Base-by-base conservation (phyloP, 2,329 filamentous ascomycete species). In the Myriosclerotinia scirpicola region DNA sequence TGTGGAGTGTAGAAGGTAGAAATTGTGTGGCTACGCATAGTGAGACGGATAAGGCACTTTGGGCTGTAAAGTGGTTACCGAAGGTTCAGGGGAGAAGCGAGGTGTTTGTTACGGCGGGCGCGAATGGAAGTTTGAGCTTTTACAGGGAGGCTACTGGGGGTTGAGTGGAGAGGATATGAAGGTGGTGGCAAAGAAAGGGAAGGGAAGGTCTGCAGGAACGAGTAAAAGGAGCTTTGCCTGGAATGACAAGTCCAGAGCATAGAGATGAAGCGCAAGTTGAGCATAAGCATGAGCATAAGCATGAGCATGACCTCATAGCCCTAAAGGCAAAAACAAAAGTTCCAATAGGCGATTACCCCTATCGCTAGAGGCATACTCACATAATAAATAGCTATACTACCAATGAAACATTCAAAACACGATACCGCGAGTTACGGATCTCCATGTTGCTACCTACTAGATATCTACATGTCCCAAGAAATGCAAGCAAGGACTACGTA, bases 21-120 rank as follows among this genome's bases (percentile, higher is more conserved):
- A 83, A 84, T 5, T 98, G 95, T 76, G 95, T 99, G 54, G 93
- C 94, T 15, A 99, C 95, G 12, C 92, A 97, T 76, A 93, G 90
- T 67, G 93, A 98, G 80, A 93, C 91, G 7, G 93, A 94, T 70
- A 90, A 91, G 78, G 85, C 88, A 0, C 76, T 98, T 3, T 97
- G 93, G 90, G 86, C 87, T 65, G 91, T 93, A 38, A 89, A 87
- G 74, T 96, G 92, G 92, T 78, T 96, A 68, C 90, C 90, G 14
- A 93, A 90, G 80, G 84, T 85, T 1, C 64, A 65, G 55, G 81
- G 79, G 65, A 81, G 44, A 76, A 88, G 83, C 61, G 90, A 86
- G 78, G 85, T 85, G 77, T 96, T 96, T 79, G 91, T 88, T 71
- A 91, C 90, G 0, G 91, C 88, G 20, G 92, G 92, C 1, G 90